These are phyloP conservation scores for Craspedostauros australis DNA, from an alignment of 108 stramenopile species.

Conservation along the genomic window DNA sequence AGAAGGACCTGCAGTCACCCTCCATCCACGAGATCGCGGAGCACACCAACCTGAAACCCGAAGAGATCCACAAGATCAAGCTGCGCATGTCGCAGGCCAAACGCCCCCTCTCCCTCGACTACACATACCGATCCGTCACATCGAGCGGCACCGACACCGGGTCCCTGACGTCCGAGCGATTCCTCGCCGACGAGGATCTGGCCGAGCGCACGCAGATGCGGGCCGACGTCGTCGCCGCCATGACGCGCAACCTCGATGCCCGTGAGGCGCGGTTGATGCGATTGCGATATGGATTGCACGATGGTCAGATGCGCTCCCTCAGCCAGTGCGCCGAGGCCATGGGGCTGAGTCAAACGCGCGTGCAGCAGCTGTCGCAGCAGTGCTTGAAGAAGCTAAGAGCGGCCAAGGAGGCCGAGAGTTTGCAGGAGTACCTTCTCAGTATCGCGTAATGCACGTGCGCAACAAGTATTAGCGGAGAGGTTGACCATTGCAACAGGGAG, in stretches of 20 bases:
- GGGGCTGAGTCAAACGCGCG: conserved; percentile 67
- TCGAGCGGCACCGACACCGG: conserved; percentile 36
- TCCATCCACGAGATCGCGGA: conserved; percentile 40
- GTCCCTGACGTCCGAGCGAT: conserved; percentile 8
- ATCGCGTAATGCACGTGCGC: conserved; percentile 53
- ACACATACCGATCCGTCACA: conserved; percentile 41
- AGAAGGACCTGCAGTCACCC: conserved; percentile 32
- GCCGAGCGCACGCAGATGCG: conserved; percentile 65
- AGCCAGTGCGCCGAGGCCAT: conserved; percentile 67
- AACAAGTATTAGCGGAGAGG: too few relatives aligned
- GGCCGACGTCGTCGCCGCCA: conserved; percentile 65
- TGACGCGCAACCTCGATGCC: conserved; percentile 57
- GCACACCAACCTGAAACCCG: conserved; percentile 34
- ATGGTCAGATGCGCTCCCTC: conserved; percentile 57
- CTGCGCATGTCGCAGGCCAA: conserved; percentile 52
- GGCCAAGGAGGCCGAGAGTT: conserved; percentile 64
- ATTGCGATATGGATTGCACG: conserved; percentile 69
- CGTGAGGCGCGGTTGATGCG: conserved; percentile 66
- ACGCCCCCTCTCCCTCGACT: conserved; percentile 70
- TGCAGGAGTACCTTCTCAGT: conserved; percentile 77
- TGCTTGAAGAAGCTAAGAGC: conserved; percentile 73
- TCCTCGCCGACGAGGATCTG: conserved; percentile 47
- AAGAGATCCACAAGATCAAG: conserved; percentile 37
- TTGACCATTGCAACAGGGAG: too few relatives aligned
- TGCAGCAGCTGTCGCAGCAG: conserved; percentile 43